phyloP scores from a whole-genome alignment of 2,329 filamentous ascomycete species.

The Colletotrichum filicis region DNA sequence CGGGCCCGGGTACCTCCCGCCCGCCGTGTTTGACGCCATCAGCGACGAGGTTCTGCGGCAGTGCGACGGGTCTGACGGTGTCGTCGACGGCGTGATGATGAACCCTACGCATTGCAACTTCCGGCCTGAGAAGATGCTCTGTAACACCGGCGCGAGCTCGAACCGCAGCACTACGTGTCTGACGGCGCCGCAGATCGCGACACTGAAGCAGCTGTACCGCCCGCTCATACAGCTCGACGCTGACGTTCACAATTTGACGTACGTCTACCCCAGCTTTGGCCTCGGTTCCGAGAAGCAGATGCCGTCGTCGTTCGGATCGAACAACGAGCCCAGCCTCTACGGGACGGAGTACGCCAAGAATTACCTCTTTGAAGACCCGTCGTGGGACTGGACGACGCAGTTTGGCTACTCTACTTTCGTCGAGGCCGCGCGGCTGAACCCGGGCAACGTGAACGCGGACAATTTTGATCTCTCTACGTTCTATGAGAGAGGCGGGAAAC shows the following conservation, averaged over 20 bases:
- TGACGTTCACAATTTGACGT: constrained; percentile 38
- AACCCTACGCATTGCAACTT: constrained; percentile 54
- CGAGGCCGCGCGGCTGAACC: constrained; percentile 42
- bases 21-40: constrained; percentile 38
- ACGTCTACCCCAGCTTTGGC: constrained; percentile 57
- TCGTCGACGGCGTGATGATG: constrained; percentile 58
- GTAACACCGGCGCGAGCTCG: constrained; percentile 40
- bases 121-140: constrained; percentile 50
- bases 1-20: constrained; percentile 39
- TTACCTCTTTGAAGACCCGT: constrained; percentile 52
- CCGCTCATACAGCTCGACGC: constrained; percentile 40
- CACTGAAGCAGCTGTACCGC: constrained; percentile 45
- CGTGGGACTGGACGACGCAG: constrained; percentile 51
- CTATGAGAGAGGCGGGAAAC: constrained; percentile 53
- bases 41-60: constrained; percentile 52
- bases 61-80: constrained; percentile 60
- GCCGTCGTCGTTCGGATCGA: constrained; percentile 42
- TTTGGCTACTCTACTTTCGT: constrained; percentile 42
- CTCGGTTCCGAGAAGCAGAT: constrained; percentile 50
- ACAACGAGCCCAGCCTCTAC: constrained; percentile 34
- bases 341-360: constrained; percentile 48
- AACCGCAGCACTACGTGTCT: constrained; percentile 50
- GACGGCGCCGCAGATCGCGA: constrained; percentile 53
- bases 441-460: constrained; percentile 52
- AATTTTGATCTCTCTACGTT: constrained; percentile 52